Evolutionary conservation across 345 rosid genomes (phyloP).

Genomic region (Acer campestre): DNA sequence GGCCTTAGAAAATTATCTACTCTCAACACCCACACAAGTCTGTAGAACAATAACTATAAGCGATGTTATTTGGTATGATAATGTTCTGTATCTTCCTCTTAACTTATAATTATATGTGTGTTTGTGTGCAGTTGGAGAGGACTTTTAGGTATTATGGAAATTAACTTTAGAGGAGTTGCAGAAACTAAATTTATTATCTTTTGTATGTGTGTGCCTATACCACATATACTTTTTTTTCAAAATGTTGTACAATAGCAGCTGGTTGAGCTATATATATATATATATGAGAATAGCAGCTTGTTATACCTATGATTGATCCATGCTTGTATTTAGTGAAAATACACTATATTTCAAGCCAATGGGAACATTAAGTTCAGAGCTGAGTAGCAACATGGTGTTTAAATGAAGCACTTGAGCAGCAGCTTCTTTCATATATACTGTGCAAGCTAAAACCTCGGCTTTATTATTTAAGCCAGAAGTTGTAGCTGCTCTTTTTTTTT

Average conservation of each 20-base stretch:
- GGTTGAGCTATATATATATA: too few relatives aligned
- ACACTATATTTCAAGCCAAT: background rate
- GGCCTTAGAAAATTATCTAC: background rate
- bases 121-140: background rate
- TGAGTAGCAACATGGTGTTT: background rate
- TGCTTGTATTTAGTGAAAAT: background rate
- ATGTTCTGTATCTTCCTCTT: background rate
- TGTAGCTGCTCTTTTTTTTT: background rate
- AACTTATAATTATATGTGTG: background rate
- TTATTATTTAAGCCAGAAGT: background rate
- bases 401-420: background rate
- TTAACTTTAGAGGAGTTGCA: background rate
- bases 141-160: background rate
- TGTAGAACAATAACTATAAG: background rate
- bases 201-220: too few relatives aligned
- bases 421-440: background rate
- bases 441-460: background rate
- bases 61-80: background rate
- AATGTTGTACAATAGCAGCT: too few relatives aligned
- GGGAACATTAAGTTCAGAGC: background rate
- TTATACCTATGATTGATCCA: background rate
- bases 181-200: background rate
- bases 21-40: background rate
- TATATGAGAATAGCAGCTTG: background rate
- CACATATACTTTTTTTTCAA: too few relatives aligned